Evolutionary conservation across 345 rosid genomes (phyloP).

Genomic region (Eucalyptus shirleyi): DNA sequence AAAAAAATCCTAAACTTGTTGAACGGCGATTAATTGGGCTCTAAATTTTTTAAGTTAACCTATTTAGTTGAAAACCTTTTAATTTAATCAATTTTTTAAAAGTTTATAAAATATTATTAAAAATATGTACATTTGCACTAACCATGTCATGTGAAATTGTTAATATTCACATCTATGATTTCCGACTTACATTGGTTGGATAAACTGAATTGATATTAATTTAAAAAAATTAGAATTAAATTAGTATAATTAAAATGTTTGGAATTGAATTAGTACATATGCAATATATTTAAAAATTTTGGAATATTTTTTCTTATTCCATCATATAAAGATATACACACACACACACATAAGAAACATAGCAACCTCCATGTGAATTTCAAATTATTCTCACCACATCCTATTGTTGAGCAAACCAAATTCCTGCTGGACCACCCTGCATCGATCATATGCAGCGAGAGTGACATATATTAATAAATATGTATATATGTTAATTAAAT

Average conservation of each 20-base stretch:
- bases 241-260: too few relatives aligned
- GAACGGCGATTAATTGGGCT: fast-evolving
- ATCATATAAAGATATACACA: neutral
- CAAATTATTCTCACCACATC: neutral
- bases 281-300: neutral
- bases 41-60: neutral
- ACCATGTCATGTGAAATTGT: fast-evolving
- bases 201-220: fast-evolving
- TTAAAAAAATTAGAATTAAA: too few relatives aligned
- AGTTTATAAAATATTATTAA: too few relatives aligned
- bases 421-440: neutral
- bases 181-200: fast-evolving
- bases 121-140: too few relatives aligned
- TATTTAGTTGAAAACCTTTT: neutral
- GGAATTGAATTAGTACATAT: too few relatives aligned
- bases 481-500: neutral
- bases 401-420: neutral
- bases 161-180: too few relatives aligned
- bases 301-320: neutral
- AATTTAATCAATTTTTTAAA: neutral
- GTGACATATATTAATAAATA: neutral
- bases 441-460: neutral
- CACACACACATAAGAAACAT: neutral
- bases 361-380: neutral
- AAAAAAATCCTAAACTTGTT: neutral